phyloP scores from a whole-genome alignment of 495 filamentous ascomycete species.

The Hypoxylon fragiforme region DNA sequence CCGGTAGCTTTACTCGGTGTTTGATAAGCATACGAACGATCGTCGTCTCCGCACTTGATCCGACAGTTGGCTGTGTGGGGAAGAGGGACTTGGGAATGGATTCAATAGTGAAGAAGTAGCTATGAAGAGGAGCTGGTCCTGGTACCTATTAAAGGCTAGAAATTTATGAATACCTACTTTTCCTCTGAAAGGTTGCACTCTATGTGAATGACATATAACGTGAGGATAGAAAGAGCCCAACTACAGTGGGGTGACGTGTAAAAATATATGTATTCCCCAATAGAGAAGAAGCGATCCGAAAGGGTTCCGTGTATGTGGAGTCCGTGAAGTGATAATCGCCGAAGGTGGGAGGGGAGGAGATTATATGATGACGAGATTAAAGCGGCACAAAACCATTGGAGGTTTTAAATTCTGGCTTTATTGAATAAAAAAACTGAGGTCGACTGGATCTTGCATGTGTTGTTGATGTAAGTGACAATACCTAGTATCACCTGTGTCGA shows the following conservation, averaged over 20 bases:
- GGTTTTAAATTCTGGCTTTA: not conserved
- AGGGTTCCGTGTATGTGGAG: slow-evolving; percentile 22
- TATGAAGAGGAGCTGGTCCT: slow-evolving; percentile 5
- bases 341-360: slow-evolving; percentile 1
- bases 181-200: slow-evolving; percentile 9
- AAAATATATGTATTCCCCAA: slow-evolving; percentile 31
- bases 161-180: slow-evolving; percentile 20
- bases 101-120: slow-evolving; percentile 5
- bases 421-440: slow-evolving; percentile 1
- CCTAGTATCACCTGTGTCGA: not conserved
- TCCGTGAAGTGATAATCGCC: slow-evolving; percentile 7
- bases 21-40: slow-evolving; percentile 14
- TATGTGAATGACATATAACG: slow-evolving; percentile 36
- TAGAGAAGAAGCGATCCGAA: slow-evolving; percentile 19
- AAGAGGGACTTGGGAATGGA: slow-evolving; percentile 12
- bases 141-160: slow-evolving; percentile 18
- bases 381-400: slow-evolving; percentile 9
- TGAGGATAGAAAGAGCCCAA: slow-evolving; percentile 35
- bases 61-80: slow-evolving; percentile 25
- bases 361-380: slow-evolving; percentile 19
- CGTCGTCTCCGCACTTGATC: slow-evolving; percentile 20
- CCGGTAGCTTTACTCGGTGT: slow-evolving; percentile 1
- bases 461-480: no score
- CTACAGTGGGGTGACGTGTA: slow-evolving; percentile 36
- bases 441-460: slow-evolving; percentile 6